A percentile compares a stretch with the other conserved stretches of the same genome.
Conservation (phyloP, 2,329 filamentous ascomycete species). For the Dactylellina cionopaga region DNA sequence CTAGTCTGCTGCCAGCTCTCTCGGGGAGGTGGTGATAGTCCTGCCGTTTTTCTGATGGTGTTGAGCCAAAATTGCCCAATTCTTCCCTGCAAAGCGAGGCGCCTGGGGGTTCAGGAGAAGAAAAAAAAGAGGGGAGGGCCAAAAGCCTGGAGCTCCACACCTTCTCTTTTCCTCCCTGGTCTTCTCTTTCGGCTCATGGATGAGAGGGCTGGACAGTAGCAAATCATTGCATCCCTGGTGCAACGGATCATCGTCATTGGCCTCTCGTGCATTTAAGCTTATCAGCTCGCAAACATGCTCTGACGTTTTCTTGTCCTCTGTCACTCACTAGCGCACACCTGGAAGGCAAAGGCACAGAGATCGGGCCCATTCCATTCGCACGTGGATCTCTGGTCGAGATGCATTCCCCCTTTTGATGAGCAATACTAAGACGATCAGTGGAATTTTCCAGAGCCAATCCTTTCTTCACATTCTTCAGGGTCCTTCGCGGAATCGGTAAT, state of each 20-base stretch:
- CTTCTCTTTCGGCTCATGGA: conserved; percentile 26
- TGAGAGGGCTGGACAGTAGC: conserved; percentile 28
- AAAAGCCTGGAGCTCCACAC: conserved; percentile 50
- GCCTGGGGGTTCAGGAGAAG: neutral
- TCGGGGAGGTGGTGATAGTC: conserved; percentile 47
- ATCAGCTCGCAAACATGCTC: conserved; percentile 37
- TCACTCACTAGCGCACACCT: conserved; percentile 17
- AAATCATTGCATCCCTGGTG: conserved; percentile 38
- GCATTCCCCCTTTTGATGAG: conserved; percentile 16
- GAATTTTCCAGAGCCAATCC: conserved; percentile 48
- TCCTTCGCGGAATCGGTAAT: conserved; percentile 9
- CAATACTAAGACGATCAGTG: conserved; percentile 18
- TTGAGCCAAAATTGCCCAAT: conserved; percentile 53
- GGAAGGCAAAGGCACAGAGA: conserved; percentile 35
- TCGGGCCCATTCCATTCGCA: conserved; percentile 32
- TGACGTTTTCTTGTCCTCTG: conserved; percentile 37
- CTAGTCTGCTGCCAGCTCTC: conserved; percentile 9
- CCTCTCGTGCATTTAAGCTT: conserved; percentile 51
- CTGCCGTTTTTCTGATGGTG: conserved; percentile 46
- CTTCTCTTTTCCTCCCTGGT: conserved; percentile 34
- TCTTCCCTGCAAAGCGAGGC: conserved; percentile 16
- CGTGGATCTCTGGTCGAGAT: conserved; percentile 24
- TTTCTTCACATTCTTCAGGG: conserved; percentile 5
- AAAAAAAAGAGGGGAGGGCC: neutral
- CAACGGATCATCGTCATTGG: conserved; percentile 42